A percentile compares a stretch with the other conserved stretches of the same genome.
Evolutionary conservation across 768 basidiomycete genomes (phyloP).

Genomic region (Lactarius psammicola): DNA sequence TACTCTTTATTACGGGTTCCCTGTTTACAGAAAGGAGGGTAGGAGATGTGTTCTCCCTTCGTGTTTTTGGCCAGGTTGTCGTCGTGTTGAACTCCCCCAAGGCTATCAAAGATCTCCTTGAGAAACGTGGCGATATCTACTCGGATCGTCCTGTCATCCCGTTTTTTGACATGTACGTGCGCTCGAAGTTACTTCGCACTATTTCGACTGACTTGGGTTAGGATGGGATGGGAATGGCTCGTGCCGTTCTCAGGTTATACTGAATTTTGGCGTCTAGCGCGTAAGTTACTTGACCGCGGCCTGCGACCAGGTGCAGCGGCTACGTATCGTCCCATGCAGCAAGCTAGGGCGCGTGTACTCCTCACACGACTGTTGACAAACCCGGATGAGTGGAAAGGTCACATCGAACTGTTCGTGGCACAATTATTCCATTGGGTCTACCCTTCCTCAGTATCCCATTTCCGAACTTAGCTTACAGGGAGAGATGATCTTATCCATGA

Average conservation of each 20-base stretch:
- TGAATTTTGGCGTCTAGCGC: neutral
- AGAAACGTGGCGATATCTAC: constrained; percentile 47
- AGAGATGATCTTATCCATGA: constrained; percentile 11
- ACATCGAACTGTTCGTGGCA: constrained; percentile 8
- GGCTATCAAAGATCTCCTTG: constrained; percentile 48
- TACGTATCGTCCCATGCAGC: constrained; percentile 10
- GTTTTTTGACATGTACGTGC: constrained; percentile 1
- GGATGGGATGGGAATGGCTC: constrained; percentile 8
- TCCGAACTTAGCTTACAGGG: constrained; percentile 6
- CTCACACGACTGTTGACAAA: constrained; percentile 1
- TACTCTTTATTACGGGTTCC: neutral
- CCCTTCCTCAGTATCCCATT: neutral
- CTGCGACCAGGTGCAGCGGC: constrained; percentile 6
- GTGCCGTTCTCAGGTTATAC: neutral
- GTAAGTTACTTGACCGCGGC: constrained; percentile 17
- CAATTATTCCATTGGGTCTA: neutral
- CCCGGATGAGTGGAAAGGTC: constrained; percentile 6
- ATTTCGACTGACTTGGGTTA: neutral
- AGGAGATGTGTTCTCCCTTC: constrained; percentile 25
- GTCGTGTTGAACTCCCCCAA: constrained; percentile 49
- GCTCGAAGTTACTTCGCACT: neutral
- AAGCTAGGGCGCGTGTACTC: constrained; percentile 1
- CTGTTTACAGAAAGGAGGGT: neutral
- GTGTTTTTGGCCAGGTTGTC: constrained; percentile 46
- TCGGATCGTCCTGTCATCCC: constrained; percentile 12